A percentile compares a stretch with the other conserved stretches of the same genome.
Evolutionary conservation across 805 yeast species (phyloP).

Genomic region (Yarrowia alimentaria): DNA sequence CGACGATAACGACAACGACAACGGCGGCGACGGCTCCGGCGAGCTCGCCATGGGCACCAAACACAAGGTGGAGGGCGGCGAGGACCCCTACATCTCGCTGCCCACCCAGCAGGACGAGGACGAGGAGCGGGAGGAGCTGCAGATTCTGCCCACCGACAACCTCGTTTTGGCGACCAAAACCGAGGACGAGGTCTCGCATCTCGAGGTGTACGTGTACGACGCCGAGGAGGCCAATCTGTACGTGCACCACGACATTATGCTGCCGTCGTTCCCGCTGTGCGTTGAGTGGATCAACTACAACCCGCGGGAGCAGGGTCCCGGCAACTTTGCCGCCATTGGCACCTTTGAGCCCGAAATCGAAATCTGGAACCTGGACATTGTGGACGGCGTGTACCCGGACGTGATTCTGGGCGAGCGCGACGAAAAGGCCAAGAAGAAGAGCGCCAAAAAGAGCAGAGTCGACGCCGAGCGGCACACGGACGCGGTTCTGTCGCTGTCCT

Average conservation of each 20-base stretch:
- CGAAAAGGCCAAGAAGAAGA: constrained; percentile 49
- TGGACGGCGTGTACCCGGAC: constrained; percentile 94
- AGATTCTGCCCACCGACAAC: constrained; percentile 86
- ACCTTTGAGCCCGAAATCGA: constrained; percentile 97
- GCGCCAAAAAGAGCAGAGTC: constrained; percentile 50
- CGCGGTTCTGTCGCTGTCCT: constrained; percentile 84
- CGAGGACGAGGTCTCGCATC: constrained; percentile 88
- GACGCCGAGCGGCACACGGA: constrained; percentile 83
- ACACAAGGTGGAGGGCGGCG: constrained; percentile 45
- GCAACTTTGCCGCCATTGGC: constrained; percentile 94
- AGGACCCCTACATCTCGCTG: constrained; percentile 61
- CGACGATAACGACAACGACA: constrained; percentile 54
- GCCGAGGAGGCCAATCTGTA: constrained; percentile 67
- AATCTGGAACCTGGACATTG: constrained; percentile 89
- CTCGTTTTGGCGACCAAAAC: constrained; percentile 88
- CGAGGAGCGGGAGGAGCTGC: constrained; percentile 81
- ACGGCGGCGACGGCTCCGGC: constrained; percentile 44
- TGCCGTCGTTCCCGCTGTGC: constrained; percentile 95
- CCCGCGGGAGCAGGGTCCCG: constrained; percentile 52
- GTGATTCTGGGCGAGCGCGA: constrained; percentile 80
- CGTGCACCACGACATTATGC: constrained; percentile 94
- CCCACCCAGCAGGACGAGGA: constrained; percentile 59
- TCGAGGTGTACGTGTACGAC: constrained; percentile 93
- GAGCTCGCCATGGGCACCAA: constrained; percentile 45
- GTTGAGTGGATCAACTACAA: constrained; percentile 87